A percentile compares a stretch with the other conserved stretches of the same genome.
phyloP scores from a whole-genome alignment of 148 eudicot species.

The Rhododendron williamsianum region DNA sequence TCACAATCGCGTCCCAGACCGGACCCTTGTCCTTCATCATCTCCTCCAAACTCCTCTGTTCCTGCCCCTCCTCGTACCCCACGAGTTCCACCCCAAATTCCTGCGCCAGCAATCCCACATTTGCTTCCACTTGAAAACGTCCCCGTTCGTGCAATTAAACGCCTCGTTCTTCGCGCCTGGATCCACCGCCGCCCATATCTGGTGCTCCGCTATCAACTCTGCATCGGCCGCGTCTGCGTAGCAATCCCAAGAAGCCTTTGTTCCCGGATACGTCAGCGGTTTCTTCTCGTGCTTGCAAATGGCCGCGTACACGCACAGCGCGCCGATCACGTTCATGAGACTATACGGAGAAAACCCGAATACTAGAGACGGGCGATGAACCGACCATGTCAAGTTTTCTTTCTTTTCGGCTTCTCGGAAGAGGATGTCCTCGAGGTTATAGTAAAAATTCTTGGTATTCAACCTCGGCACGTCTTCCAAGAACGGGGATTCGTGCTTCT shows the following conservation, averaged over 20 bases:
- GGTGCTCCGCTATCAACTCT: slow-evolving; percentile 13
- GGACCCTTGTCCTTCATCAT: slow-evolving; percentile 17
- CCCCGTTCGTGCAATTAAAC: slow-evolving; percentile 22
- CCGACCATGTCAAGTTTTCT: not conserved
- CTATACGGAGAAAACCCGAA: slow-evolving; percentile 9
- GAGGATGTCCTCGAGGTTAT: slow-evolving; percentile 20
- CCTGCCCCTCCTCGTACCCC: not conserved
- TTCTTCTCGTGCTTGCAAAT: slow-evolving; percentile 11
- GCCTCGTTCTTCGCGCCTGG: slow-evolving; percentile 19
- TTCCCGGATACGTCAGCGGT: slow-evolving; percentile 12
- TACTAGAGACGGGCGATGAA: slow-evolving; percentile 10
- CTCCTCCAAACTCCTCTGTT: slow-evolving; percentile 3
- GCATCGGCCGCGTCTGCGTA: slow-evolving; percentile 14
- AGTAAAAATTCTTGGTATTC: slow-evolving; percentile 15
- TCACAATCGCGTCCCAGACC: slow-evolving; percentile 16
- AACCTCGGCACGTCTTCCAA: slow-evolving; percentile 15
- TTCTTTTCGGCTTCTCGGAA: not conserved
- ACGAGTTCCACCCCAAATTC: not conserved
- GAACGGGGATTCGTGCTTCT: slow-evolving; percentile 20
- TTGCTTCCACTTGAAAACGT: slow-evolving; percentile 27
- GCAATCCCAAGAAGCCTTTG: slow-evolving; percentile 13
- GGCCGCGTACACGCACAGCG: slow-evolving; percentile 1
- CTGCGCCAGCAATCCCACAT: slow-evolving; percentile 22
- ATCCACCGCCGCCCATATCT: slow-evolving; percentile 22
- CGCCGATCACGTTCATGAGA: not conserved